phyloP scores from a whole-genome alignment of 805 yeast genomes.

The Cyberlindnera japonica region DNA sequence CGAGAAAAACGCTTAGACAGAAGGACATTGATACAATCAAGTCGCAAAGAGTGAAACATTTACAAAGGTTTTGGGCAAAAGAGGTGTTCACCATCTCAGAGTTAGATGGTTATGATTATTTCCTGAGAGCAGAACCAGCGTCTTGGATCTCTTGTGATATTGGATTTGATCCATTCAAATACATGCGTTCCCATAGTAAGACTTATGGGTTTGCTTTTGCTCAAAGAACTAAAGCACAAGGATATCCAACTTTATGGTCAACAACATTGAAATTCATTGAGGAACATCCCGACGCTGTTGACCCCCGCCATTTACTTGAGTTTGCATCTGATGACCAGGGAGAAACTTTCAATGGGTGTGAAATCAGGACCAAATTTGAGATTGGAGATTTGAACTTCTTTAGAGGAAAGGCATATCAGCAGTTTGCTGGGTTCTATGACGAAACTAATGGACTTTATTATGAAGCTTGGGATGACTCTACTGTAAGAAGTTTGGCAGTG shows the following conservation, averaged over 20 bases:
- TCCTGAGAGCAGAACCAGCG: constrained; percentile 49
- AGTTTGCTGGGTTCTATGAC: constrained; percentile 67
- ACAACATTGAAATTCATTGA: constrained; percentile 61
- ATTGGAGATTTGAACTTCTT: constrained; percentile 72
- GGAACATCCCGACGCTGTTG: constrained; percentile 54
- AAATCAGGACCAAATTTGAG: constrained; percentile 87
- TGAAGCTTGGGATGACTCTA: constrained; percentile 92
- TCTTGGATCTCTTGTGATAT: constrained; percentile 43
- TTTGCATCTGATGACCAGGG: constrained; percentile 73
- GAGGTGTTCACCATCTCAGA: constrained; percentile 42
- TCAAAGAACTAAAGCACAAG: constrained; percentile 59
- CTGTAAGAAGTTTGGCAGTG: constrained; percentile 80
- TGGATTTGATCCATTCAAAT: constrained; percentile 43
- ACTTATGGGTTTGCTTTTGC: constrained; percentile 66
- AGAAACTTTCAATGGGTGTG: constrained; percentile 74
- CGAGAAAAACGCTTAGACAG: constrained; percentile 38
- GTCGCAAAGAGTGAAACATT: constrained; percentile 54
- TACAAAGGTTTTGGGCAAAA: constrained; percentile 45
- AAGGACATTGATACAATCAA: constrained; percentile 49
- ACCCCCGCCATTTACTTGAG: constrained; percentile 59
- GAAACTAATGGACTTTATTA: constrained; percentile 78
- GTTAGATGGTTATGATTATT: constrained; percentile 44
- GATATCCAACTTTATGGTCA: constrained; percentile 77
- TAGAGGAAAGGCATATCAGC: constrained; percentile 63
- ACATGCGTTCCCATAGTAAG: constrained; percentile 49